Conservation (phyloP, 2,329 filamentous ascomycete genomes). For the Aspergillus sergii region DNA sequence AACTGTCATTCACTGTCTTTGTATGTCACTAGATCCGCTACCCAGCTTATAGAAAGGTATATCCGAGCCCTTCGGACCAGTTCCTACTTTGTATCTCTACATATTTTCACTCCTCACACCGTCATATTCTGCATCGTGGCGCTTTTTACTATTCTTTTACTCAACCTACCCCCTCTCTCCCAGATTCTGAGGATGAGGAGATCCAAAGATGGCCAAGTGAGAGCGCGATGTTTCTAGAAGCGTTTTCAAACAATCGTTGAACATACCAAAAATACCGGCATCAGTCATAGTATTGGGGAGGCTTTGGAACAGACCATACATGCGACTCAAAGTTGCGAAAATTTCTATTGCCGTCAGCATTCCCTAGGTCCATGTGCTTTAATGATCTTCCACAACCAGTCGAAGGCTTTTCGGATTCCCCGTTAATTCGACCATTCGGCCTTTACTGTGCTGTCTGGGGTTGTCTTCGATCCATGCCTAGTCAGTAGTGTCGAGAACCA, state of each 20-base stretch:
- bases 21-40: not conserved
- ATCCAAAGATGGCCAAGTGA: too few relatives aligned
- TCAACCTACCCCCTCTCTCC: not conserved
- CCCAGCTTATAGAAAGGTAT: not conserved
- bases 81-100: not conserved
- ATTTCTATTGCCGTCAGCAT: not conserved
- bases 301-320: not conserved
- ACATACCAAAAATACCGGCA: too few relatives aligned
- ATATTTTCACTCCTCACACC: not conserved
- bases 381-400: too few relatives aligned
- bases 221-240: too few relatives aligned
- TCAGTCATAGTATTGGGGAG: not conserved
- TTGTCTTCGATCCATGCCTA: too few relatives aligned
- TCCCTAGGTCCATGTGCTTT: not conserved
- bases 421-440: too few relatives aligned
- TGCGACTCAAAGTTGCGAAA: not conserved
- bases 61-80: not conserved
- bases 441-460: too few relatives aligned
- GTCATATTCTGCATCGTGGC: not conserved
- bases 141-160: not conserved
- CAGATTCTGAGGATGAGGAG: too few relatives aligned
- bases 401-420: too few relatives aligned
- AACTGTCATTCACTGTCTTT: not conserved
- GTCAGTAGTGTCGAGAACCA: too few relatives aligned
- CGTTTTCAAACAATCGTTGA: too few relatives aligned